Percentiles rank a stretch among this genome's conserved stretches.
phyloP scores from a whole-genome alignment of 345 rosid species.

The Laguncularia racemosa region DNA sequence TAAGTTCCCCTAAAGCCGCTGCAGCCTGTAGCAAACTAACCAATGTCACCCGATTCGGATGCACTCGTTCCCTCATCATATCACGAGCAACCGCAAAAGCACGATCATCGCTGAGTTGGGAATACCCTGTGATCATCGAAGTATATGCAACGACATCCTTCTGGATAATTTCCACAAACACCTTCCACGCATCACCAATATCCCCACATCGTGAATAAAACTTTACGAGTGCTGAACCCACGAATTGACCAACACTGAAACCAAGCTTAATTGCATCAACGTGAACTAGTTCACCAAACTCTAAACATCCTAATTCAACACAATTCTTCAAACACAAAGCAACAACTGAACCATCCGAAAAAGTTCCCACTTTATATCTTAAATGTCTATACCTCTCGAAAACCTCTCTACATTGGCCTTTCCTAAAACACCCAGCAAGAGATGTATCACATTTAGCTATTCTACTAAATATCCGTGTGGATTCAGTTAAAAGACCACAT shows the following conservation, averaged over 20 bases:
- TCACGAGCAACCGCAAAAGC: constrained; percentile 17
- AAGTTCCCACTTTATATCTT: constrained; percentile 11
- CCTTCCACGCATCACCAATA: constrained; percentile 18
- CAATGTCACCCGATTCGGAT: constrained; percentile 26
- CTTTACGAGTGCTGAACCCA: constrained; percentile 21
- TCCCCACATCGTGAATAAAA: constrained; percentile 14
- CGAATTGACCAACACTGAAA: constrained; percentile 9
- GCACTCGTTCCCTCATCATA: constrained; percentile 18
- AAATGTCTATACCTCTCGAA: constrained; percentile 17
- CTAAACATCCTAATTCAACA: constrained; percentile 12
- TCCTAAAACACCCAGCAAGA: constrained; percentile 15
- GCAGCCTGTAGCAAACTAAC: constrained; percentile 28
- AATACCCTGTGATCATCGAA: constrained; percentile 19
- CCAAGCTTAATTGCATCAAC: constrained; percentile 23
- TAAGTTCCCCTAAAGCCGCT: constrained; percentile 10
- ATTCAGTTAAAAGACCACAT: constrained; percentile 16
- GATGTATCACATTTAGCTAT: constrained; percentile 4
- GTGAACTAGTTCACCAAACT: constrained; percentile 24
- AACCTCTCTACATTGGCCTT: constrained; percentile 17
- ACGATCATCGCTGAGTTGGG: constrained; percentile 8
- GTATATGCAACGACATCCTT: constrained; percentile 27
- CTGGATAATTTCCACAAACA: constrained; percentile 24
- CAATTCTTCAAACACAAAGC: constrained; percentile 21
- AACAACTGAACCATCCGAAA: constrained; percentile 12
- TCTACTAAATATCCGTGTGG: constrained; percentile 18